Percentiles rank a stretch among this genome's conserved stretches.
Evolutionary conservation across 2,329 filamentous ascomycete genomes (phyloP).

Genomic region (Colletotrichum eleusines): DNA sequence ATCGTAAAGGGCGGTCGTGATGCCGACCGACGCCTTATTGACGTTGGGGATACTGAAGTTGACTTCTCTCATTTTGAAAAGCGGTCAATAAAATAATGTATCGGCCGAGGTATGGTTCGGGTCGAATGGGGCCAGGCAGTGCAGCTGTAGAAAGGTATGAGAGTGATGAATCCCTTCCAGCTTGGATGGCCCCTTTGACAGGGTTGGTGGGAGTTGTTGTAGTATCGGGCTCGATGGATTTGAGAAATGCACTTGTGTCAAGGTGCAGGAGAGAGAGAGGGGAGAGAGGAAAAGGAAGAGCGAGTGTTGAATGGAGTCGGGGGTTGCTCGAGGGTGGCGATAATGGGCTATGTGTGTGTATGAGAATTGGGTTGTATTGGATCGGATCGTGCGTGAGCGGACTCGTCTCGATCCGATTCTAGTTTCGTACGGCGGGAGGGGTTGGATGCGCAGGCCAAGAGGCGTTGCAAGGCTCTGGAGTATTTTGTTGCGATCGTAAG

Average conservation of each 20-base stretch:
- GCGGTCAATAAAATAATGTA: constrained; percentile 14
- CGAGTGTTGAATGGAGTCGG: constrained; percentile 7
- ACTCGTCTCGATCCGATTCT: constrained; percentile 42
- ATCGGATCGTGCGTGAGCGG: constrained; percentile 39
- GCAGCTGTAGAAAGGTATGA: constrained; percentile 34
- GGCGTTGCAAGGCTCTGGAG: neutral
- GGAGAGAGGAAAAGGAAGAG: neutral
- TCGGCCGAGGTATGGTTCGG: constrained; percentile 1
- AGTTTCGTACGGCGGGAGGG: constrained; percentile 37
- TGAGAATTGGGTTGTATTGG: constrained; percentile 34
- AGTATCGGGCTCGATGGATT: constrained; percentile 29
- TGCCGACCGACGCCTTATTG: constrained; percentile 99
- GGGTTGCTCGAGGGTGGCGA: constrained; percentile 38
- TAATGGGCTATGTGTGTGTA: constrained; percentile 33
- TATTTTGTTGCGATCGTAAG: constrained; percentile 2
- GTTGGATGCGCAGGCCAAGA: constrained; percentile 22
- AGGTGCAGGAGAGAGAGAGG: constrained; percentile 13
- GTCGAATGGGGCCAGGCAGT: constrained; percentile 40
- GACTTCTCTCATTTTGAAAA: constrained; percentile 92
- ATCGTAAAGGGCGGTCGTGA: constrained; percentile 98
- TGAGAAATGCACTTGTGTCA: constrained; percentile 23
- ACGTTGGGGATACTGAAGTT: constrained; percentile 99
- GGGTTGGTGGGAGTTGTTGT: constrained; percentile 20
- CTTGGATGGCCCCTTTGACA: constrained; percentile 36
- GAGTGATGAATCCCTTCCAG: constrained; percentile 35